Conservation (phyloP, 495 filamentous ascomycete genomes). For the Aspergillus leporis region DNA sequence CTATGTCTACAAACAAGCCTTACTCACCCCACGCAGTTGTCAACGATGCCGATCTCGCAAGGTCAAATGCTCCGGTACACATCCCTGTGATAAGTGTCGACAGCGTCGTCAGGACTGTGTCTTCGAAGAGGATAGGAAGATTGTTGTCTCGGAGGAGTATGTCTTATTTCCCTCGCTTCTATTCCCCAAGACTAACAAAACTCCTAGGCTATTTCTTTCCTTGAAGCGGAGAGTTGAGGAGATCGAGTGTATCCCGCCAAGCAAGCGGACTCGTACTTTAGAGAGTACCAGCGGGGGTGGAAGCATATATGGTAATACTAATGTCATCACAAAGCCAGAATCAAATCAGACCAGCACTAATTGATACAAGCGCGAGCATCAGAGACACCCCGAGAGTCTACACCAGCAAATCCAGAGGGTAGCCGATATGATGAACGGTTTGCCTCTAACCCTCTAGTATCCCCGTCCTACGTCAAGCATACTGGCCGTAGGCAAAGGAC, state of each 20-base stretch:
- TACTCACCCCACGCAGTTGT: conserved; percentile 19
- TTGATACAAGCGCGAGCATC: background rate
- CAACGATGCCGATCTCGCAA: conserved; percentile 35
- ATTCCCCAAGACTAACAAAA: background rate
- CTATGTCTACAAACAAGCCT: background rate
- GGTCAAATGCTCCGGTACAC: conserved; percentile 32
- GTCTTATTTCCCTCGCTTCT: background rate
- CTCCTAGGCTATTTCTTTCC: conserved; percentile 20
- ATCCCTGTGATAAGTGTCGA: conserved; percentile 34
- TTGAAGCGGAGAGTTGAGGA: conserved; percentile 24
- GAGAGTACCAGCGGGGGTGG: conserved; percentile 1
- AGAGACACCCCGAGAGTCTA: conserved; percentile 6
- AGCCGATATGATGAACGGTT: conserved; percentile 22
- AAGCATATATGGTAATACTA: conserved; percentile 6
- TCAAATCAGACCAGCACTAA: too few relatives aligned
- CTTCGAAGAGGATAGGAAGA: conserved; percentile 33
- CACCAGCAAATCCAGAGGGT: conserved; percentile 10
- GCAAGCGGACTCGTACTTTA: conserved; percentile 12
- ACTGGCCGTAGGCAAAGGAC: conserved; percentile 12
- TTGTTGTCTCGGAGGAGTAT: conserved; percentile 34
- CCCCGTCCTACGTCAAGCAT: conserved; percentile 22
- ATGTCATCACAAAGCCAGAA: background rate
- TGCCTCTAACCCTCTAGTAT: conserved; percentile 24
- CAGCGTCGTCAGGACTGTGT: conserved; percentile 30
- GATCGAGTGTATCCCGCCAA: conserved; percentile 10